These are phyloP conservation scores for Pseudozyma sp. DNA, from an alignment of 1,284 basidiomycete genomes.

Conservation along the genomic window DNA sequence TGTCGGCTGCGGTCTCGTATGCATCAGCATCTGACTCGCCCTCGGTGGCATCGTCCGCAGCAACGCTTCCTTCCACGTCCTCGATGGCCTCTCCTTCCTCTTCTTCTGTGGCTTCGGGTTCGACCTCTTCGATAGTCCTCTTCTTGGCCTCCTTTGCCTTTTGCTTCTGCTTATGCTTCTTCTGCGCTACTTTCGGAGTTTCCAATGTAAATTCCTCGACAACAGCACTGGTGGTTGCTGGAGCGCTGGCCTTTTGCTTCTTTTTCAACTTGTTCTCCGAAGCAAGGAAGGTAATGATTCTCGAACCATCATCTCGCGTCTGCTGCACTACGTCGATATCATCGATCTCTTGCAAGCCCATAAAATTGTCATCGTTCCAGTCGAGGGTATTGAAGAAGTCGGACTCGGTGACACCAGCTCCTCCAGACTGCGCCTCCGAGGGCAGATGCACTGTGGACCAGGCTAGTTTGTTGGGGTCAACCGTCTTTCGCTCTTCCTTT, in stretches of 20 bases:
- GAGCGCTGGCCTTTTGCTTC: conserved; percentile 22
- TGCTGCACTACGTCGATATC: conserved; percentile 60
- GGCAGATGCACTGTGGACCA: conserved; percentile 53
- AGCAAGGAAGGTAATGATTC: conserved; percentile 50
- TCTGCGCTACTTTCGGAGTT: not conserved
- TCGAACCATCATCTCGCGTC: conserved; percentile 43
- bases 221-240: conserved; percentile 12
- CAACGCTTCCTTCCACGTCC: conserved; percentile 13
- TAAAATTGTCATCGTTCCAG: conserved; percentile 61
- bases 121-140: conserved; percentile 34
- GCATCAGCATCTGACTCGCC: conserved; percentile 41
- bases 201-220: not conserved
- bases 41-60: conserved; percentile 17
- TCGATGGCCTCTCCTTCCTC: conserved; percentile 21
- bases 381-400: conserved; percentile 48
- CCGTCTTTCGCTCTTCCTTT: conserved; percentile 27
- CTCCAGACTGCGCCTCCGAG: conserved; percentile 44
- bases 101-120: conserved; percentile 14
- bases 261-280: conserved; percentile 37
- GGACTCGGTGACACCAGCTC: conserved; percentile 49
- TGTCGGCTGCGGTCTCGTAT: conserved; percentile 28
- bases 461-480: conserved; percentile 39
- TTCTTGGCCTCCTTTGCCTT: conserved; percentile 23
- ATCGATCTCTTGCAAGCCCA: conserved; percentile 65
- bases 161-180: conserved; percentile 3